Base-by-base conservation (phyloP, 2,329 filamentous ascomycete species). In the Colletotrichum sp. region DNA sequence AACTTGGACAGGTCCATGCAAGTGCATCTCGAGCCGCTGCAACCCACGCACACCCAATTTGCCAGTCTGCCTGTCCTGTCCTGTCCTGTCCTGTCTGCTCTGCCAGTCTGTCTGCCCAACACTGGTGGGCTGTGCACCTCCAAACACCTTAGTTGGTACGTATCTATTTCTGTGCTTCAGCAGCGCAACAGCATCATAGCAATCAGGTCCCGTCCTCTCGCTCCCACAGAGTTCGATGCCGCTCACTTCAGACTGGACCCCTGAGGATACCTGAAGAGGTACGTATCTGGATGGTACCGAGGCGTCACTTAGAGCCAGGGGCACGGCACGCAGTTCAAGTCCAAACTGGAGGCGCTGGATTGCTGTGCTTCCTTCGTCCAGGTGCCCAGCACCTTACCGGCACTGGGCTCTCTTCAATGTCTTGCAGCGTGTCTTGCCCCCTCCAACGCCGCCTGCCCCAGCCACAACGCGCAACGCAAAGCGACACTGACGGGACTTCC, bases 391-490 rank as follows among this genome's bases (percentile, higher is more conserved):
- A 15, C 57, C 24, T 28, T 60, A 16, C 21, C 18, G 52, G 21
- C 26, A 44, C 30, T 34, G 32, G 32, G 32, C 32, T 66, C n/a
- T 34, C 16, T 26, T 24, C 49, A 62, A 44, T 49, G 49, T 32
- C n/a, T 26, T 49, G n/a, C 55, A 24, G 55, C 26, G 24, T 59
- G 55, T 59, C 55, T 26, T 59, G 12, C 12, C 59, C 28, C 28
- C 59, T 32, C 59, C 59, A 30, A 26, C 34, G 21, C 26, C 21
- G 49, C 9, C 60, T 6, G 32, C 62, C 55, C 65, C 59, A 67
- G 72, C 72, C 72, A 72, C 72, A 63, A 12, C 52, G 21, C 71
- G 68, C 69, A 36, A 55, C 69, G 69, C 72, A 72, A 67, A 52
- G 55, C 64, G 70, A 39, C 36, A 39, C 36, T 39, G 36, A 32